Evolutionary conservation across 805 yeast species (phyloP), one percentile per base, ranked within the genome.

Genomic region (Pichia occidentalis): DNA sequence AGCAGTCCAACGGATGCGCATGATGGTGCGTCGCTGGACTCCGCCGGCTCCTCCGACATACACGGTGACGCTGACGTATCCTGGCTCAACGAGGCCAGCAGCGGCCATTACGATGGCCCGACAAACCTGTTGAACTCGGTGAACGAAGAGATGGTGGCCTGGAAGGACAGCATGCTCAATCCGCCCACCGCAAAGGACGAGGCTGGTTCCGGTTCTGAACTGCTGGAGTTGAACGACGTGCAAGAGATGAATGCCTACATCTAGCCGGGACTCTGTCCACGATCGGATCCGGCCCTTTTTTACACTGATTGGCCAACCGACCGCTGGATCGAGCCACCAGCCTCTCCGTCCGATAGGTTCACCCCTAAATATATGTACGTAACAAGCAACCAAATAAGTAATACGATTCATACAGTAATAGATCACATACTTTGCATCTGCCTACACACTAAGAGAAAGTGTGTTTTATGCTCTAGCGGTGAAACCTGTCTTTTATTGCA

Each of bases 91-190:
- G 63, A 65, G 32, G 55, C 56, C 6, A 69, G 61, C 13, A 58
- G 69, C 3, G 49, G 66, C 8, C 40, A 47, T 21, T 57, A 61
- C 57, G 80, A 77, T 26, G 88, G 88, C 0, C 84, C 87, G 0
- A 75, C 88, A 0, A 87, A 88, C 0, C 62, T 80, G 64, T 60
- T 81, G 16, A 69, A 78, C 17, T 77, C 82, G 14, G 71, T 80
- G 5, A 71, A 79, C 29, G 57, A 46, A 10, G 46, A 50, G 7
- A 38, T 52, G 26, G 55, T 48, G 27, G 46, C 53, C 12, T 43
- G 55, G 42, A 49, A 42, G 25, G 49, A 55, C 18, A 48, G 47
- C 5, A 32, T 53, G 4, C 49, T 53, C 31, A 29, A 16, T 3
- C 21, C 23, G n/a, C n/a, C n/a, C n/a, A n/a, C 40, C 33, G 24